Conservation (phyloP, 495 filamentous ascomycete species). For the Xylaria curta region DNA sequence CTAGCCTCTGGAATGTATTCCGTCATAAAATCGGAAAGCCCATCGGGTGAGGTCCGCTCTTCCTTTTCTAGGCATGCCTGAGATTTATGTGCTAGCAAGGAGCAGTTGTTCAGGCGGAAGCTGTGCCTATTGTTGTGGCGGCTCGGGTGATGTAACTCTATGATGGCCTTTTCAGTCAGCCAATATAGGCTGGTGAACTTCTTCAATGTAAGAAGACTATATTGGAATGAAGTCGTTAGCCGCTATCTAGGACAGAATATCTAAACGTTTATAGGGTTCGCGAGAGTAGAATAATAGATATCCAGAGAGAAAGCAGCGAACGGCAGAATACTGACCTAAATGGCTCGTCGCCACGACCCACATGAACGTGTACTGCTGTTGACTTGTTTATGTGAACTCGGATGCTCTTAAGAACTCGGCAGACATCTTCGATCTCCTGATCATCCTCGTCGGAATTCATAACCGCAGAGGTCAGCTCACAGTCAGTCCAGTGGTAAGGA, state of each 20-base stretch:
- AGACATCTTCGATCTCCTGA: conserved; percentile 26
- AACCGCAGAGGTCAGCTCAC: conserved; percentile 31
- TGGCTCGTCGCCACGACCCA: conserved; percentile 35
- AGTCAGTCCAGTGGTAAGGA: conserved; percentile 24
- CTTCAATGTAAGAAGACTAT: conserved; percentile 35
- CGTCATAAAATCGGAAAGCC: background rate
- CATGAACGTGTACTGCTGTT: conserved; percentile 32
- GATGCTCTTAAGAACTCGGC: conserved; percentile 24
- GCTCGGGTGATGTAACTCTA: conserved; percentile 33
- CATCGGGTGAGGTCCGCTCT: no score
- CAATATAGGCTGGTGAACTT: conserved; percentile 28
- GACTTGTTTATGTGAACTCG: conserved; percentile 32
- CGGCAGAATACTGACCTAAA: conserved; percentile 16
- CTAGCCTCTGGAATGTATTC: background rate
- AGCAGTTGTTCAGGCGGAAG: background rate
- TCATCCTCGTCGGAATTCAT: conserved; percentile 31
- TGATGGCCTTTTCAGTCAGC: conserved; percentile 25
- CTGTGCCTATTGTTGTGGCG: conserved; percentile 16
- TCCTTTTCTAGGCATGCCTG: background rate
- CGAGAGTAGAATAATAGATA: no score
- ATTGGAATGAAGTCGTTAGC: background rate
- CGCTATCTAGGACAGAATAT: background rate
- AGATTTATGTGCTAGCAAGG: background rate
- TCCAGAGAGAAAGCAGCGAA: background rate
- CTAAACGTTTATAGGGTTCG: background rate